Base-by-base conservation (phyloP, 1,284 basidiomycete species). In the Anthracocystis setariae region DNA sequence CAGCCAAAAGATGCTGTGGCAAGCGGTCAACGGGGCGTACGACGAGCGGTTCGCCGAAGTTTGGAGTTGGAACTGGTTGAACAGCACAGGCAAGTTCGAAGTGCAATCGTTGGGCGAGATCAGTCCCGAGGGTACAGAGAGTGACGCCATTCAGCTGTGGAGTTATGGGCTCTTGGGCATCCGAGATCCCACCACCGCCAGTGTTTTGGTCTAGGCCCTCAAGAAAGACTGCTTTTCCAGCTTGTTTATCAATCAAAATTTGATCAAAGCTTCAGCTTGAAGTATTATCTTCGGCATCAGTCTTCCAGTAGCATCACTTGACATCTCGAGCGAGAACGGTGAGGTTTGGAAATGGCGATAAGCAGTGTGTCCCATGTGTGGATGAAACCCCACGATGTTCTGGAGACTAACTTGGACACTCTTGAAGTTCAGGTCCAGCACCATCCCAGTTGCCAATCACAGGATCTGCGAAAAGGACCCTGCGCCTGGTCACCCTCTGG, bases 81-180 rank as follows among this genome's bases (percentile, higher is more conserved):
- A 64, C 40, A 37, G 48, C 35, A 64, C 65, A 8, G 39, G 53
- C 5, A 46, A 42, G 27, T 68, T 73, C 35, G 18, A 40, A 10
- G 69, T 72, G 18, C 56, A 47, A 13, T 24, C 69, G 3, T 46
- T 72, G 38, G 64, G 64, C 7, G 69, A 67, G 20, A 45, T 72
- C 44, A 58, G 49, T 27, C 77, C 79, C 1, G 80, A 73, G 18
- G 83, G 83, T 2, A 84, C 82, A 1, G 84, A 85, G 67, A 83
- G 82, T n/a, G 82, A 84, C 51, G 84, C 84, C 2, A 63, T 84
- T 43, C 84, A 84, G 70, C 68, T 84, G 12, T 84, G 84, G 83
- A 80, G 79, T 45, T 84, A 83, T 68, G 83, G 76, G 1, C 82
- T 84, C 71, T 62, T 84, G 51, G 83, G 79, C 4, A 73, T 82